phyloP scores from a whole-genome alignment of 148 eudicot genomes.

The Pouteria glomerata region DNA sequence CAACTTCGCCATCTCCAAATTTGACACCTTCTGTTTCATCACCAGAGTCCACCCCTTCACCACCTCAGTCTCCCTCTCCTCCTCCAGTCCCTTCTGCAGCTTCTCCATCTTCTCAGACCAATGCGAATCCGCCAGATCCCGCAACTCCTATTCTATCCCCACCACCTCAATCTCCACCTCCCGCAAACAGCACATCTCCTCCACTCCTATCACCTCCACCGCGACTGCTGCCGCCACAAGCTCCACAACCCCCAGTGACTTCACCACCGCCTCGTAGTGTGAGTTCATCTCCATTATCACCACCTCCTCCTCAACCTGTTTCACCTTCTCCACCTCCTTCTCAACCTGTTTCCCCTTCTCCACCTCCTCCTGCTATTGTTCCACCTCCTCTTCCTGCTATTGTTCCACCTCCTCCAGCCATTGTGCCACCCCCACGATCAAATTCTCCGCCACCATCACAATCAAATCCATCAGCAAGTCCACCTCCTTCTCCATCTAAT shows the following conservation, averaged over 20 bases:
- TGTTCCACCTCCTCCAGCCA: slow-evolving; percentile 18
- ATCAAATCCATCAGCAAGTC: slow-evolving; percentile 16
- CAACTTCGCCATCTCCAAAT: slow-evolving; percentile 39
- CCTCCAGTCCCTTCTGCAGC: slow-evolving; percentile 20
- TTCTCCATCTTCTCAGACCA: slow-evolving; percentile 27
- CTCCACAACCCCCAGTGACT: slow-evolving; percentile 25
- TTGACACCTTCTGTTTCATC: slow-evolving; percentile 31
- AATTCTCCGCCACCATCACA: slow-evolving; percentile 31
- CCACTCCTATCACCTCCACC: slow-evolving; percentile 27
- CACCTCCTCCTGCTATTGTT: slow-evolving; percentile 20
- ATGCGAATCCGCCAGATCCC: slow-evolving; percentile 25
- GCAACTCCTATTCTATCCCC: slow-evolving; percentile 18
- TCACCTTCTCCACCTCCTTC: slow-evolving; percentile 21
- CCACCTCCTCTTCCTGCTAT: slow-evolving; percentile 19
- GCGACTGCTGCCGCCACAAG: no score
- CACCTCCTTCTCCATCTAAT: slow-evolving; percentile 21
- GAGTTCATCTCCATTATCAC: not conserved
- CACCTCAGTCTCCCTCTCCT: slow-evolving; percentile 10
- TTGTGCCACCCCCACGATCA: slow-evolving; percentile 13
- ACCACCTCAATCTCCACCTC: slow-evolving; percentile 34
- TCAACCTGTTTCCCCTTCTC: slow-evolving; percentile 1
- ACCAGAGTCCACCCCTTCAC: slow-evolving; percentile 23
- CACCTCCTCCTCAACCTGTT: slow-evolving; percentile 17
- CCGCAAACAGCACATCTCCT: slow-evolving; percentile 20
- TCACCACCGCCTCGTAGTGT: slow-evolving; percentile 18